Evolutionary conservation across 441 rosid genomes (phyloP).

Genomic region (Brassica balearica): DNA sequence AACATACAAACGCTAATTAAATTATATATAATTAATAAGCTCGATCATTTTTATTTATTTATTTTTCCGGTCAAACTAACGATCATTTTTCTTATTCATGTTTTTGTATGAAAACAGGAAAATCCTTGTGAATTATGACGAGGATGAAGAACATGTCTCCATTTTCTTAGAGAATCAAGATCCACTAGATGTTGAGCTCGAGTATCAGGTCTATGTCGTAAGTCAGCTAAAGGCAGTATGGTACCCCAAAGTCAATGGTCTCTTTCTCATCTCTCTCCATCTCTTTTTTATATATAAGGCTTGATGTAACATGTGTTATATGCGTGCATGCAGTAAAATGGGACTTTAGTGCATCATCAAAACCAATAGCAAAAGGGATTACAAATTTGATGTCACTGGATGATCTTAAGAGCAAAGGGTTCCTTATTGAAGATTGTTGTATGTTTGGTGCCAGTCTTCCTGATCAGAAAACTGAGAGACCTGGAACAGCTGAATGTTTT

Average conservation of each 20-base stretch:
- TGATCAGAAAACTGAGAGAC: background rate
- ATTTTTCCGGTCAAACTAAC: too few relatives aligned
- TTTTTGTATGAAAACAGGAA: conserved; percentile 29
- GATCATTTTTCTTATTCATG: background rate
- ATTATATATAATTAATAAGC: background rate
- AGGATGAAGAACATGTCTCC: conserved; percentile 11
- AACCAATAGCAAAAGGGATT: background rate
- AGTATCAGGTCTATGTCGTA: conserved; percentile 23
- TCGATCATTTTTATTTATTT: background rate
- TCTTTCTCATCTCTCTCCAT: conserved; percentile 12
- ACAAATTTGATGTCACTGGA: background rate
- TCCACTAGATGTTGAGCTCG: background rate
- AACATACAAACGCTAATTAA: background rate
- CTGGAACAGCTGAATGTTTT: conserved; percentile 32
- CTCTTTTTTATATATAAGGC: background rate
- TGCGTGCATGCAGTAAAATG: background rate
- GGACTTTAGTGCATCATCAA: background rate
- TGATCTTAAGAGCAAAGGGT: conserved; percentile 28
- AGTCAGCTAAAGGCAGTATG: conserved; percentile 9
- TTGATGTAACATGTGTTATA: too few relatives aligned
- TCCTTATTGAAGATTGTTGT: conserved; percentile 33
- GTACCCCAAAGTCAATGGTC: conserved; percentile 5
- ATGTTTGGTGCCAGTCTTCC: conserved; percentile 35
- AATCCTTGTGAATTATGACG: background rate
- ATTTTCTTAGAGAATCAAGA: conserved; percentile 33